phyloP scores from a whole-genome alignment of 2,329 filamentous ascomycete species.

The Myriosclerotinia curreyana region DNA sequence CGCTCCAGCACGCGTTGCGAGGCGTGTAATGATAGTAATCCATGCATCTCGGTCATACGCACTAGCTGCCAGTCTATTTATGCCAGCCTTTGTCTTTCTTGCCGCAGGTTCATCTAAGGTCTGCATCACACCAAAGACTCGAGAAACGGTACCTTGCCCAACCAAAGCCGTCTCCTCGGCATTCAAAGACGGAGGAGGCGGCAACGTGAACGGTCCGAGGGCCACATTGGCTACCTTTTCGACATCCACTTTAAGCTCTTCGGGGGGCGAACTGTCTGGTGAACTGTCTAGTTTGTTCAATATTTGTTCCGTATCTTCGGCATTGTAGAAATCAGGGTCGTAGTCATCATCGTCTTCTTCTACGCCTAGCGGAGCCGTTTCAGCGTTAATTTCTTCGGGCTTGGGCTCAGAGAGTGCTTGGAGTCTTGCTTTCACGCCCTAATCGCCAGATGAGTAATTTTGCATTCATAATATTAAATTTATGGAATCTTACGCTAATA shows the following conservation, averaged over 20 bases:
- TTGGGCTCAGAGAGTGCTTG: slow-evolving; percentile 37
- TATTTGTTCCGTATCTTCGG: slow-evolving; percentile 75
- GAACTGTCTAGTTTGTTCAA: slow-evolving; percentile 72
- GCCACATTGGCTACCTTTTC: slow-evolving; percentile 49
- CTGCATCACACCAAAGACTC: slow-evolving; percentile 76
- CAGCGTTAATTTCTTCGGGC: slow-evolving; percentile 48
- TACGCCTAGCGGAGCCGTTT: slow-evolving; percentile 60
- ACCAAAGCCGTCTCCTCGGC: slow-evolving; percentile 69
- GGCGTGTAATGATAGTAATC: slow-evolving; percentile 80
- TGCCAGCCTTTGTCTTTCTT: slow-evolving; percentile 66
- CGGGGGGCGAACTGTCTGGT: slow-evolving; percentile 65
- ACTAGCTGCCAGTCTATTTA: slow-evolving; percentile 80
- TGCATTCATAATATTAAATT: slow-evolving; percentile 18
- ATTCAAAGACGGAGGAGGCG: slow-evolving; percentile 70
- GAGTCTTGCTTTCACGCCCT: slow-evolving; percentile 53
- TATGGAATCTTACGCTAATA: slow-evolving; percentile 57
- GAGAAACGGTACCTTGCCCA: slow-evolving; percentile 69
- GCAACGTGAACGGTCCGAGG: slow-evolving; percentile 73
- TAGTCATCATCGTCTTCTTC: slow-evolving; percentile 88
- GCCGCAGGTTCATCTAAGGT: slow-evolving; percentile 63
- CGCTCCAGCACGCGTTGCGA: slow-evolving; percentile 75
- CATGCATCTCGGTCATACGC: slow-evolving; percentile 84
- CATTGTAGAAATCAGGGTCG: slow-evolving; percentile 74
- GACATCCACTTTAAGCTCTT: slow-evolving; percentile 44
- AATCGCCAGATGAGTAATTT: slow-evolving; percentile 14